Conservation (phyloP, 257 asterid genomes). For the Lithospermum erythrorhizon region DNA sequence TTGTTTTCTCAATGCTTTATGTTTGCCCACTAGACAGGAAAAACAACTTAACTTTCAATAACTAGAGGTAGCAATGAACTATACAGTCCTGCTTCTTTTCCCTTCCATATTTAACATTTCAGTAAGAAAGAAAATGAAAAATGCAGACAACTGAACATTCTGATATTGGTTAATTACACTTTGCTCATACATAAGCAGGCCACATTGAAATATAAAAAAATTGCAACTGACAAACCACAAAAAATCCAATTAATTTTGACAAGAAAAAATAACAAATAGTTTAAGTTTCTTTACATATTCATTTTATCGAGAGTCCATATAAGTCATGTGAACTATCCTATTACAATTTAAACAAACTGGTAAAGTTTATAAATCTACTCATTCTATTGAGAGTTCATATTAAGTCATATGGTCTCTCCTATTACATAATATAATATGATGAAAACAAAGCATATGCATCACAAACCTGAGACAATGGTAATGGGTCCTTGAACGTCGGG, state of each 20-base stretch:
- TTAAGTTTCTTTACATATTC: too few species aligned
- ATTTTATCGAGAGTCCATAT: not conserved
- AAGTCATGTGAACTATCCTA: not conserved
- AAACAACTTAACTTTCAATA: too few species aligned
- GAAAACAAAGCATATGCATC: constrained; percentile 1
- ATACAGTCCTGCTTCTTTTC: not conserved
- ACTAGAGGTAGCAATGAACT: not conserved
- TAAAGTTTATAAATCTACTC: too few species aligned
- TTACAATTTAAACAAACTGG: not conserved
- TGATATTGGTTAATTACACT: not conserved
- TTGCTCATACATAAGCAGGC: not conserved
- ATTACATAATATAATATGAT: not conserved
- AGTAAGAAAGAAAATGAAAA: too few species aligned
- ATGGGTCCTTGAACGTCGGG: constrained; percentile 96
- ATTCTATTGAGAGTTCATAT: too few species aligned
- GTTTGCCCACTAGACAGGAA: not conserved
- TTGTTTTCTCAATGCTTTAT: not conserved
- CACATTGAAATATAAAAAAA: not conserved
- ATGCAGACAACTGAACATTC: not conserved
- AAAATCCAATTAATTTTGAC: too few species aligned
- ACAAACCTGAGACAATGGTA: constrained; percentile 86
- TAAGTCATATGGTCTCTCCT: not conserved
- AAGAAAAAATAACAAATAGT: too few species aligned
- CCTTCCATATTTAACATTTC: not conserved
- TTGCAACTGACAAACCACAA: not conserved